These are phyloP conservation scores for Solanum pennellii DNA, from an alignment of 257 asterid species.

Conservation along the genomic window DNA sequence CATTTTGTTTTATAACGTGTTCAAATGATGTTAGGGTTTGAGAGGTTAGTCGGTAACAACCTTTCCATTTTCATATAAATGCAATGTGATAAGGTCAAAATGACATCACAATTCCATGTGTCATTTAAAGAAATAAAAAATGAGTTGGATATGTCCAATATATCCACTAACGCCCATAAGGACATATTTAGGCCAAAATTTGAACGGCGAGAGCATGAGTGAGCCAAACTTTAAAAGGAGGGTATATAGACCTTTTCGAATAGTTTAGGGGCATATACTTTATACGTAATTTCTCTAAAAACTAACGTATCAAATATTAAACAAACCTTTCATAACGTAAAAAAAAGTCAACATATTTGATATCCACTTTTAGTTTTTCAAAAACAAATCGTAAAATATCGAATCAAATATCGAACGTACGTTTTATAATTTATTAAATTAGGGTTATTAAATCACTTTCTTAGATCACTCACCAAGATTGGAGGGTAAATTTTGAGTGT, in stretches of 20 bases:
- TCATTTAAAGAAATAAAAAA: no score
- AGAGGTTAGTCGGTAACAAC: no score
- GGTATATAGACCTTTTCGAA: accelerated
- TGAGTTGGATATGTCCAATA: no score
- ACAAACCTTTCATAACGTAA: neutral
- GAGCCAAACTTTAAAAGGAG: no score
- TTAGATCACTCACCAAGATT: neutral
- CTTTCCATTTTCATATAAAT: no score
- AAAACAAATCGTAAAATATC: no score
- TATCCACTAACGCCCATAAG: no score
- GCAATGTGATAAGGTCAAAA: no score
- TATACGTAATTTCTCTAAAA: neutral
- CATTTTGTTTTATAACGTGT: no score
- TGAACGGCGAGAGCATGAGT: accelerated
- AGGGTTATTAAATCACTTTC: no score
- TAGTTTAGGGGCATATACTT: accelerated
- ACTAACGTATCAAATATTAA: neutral
- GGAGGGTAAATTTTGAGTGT: neutral
- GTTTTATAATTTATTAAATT: neutral
- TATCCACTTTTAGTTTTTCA: neutral
- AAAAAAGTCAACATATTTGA: neutral
- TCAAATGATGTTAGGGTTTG: neutral
- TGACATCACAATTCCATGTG: no score
- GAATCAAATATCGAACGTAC: neutral
- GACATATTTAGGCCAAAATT: no score